phyloP scores from a whole-genome alignment of 306 rosid species.

The Ziziphus jujuba region DNA sequence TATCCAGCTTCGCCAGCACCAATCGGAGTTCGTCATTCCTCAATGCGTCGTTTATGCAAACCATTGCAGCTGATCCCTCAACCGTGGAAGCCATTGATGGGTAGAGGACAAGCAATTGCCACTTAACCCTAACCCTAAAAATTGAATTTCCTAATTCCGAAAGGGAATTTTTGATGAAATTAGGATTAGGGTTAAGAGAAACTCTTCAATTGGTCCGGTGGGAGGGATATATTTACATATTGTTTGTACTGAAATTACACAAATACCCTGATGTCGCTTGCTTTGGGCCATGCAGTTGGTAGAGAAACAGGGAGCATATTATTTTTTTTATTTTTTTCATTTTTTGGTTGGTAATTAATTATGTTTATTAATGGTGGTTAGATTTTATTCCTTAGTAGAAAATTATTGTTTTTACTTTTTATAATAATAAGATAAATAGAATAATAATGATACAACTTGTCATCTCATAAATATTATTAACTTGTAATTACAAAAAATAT shows the following conservation, averaged over 20 bases:
- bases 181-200: neutral
- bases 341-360: no score
- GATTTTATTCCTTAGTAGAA: no score
- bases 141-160: neutral
- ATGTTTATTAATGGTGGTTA: no score
- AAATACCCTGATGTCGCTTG: no score
- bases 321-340: no score
- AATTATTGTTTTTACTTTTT: no score
- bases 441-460: no score
- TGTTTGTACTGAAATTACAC: neutral
- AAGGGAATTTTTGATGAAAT: neutral
- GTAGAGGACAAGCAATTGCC: neutral
- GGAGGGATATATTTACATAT: neutral
- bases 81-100: slow-evolving; percentile 39
- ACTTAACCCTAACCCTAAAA: slow-evolving; percentile 15
- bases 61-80: slow-evolving; percentile 18
- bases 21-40: slow-evolving; percentile 85
- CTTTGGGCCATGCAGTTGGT: no score
- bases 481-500: no score
- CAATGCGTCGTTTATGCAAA: slow-evolving; percentile 62
- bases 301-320: no score
- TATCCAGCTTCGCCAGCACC: slow-evolving; percentile 56
- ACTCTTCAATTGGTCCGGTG: neutral
- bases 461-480: no score
- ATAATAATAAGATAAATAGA: no score